A percentile compares a stretch with the other conserved stretches of the same genome.
Conservation (phyloP, 2,329 filamentous ascomycete species). For the Ceratocystis cacaofunesta region DNA sequence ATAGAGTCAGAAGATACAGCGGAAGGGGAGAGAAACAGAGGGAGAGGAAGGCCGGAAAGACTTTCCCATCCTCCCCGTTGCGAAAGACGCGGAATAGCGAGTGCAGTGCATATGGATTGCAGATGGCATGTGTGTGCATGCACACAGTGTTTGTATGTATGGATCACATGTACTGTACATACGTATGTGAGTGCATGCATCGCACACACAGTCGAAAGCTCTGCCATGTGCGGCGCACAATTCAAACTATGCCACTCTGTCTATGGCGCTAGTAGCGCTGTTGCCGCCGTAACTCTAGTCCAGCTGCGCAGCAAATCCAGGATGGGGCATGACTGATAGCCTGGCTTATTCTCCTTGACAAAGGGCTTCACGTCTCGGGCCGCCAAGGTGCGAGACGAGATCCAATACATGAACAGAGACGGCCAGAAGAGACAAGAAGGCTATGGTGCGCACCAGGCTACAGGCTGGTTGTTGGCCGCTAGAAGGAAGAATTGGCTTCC, state of each 20-base stretch:
- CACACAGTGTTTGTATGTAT: neutral
- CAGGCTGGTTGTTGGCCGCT: too few relatives aligned
- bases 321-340: neutral
- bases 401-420: too few relatives aligned
- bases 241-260: neutral
- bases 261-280: neutral
- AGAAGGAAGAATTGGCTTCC: too few relatives aligned
- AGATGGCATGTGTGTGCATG: neutral
- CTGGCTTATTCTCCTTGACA: neutral
- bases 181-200: neutral
- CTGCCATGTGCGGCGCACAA: neutral
- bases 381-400: neutral
- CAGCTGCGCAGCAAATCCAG: neutral
- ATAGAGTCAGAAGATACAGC: neutral
- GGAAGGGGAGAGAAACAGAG: neutral
- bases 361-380: neutral
- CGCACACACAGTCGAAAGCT: neutral
- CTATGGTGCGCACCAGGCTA: too few relatives aligned
- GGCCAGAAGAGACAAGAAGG: too few relatives aligned
- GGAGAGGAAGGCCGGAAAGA: neutral
- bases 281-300: neutral
- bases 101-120: neutral
- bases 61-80: neutral
- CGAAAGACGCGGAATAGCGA: neutral
- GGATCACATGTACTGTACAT: neutral